Conservation (phyloP, 2,329 filamentous ascomycete genomes). For the Alternaria postmessia region DNA sequence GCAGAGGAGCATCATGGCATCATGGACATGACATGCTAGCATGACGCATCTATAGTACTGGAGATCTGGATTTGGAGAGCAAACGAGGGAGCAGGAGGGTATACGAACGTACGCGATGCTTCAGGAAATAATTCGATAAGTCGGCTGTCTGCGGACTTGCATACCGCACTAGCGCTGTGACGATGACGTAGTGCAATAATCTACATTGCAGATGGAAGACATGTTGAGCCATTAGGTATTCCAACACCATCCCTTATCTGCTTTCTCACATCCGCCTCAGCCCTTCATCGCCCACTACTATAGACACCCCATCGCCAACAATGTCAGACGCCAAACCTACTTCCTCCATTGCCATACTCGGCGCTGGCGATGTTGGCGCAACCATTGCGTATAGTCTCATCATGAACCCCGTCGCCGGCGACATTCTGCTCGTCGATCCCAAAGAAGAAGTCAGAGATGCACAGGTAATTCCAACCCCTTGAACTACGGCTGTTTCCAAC, state of each 20-base stretch:
- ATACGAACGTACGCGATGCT: too few relatives aligned
- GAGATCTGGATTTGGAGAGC: too few relatives aligned
- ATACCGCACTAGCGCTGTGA: conserved; percentile 9
- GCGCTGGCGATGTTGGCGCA: conserved; percentile 34
- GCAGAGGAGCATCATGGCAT: too few relatives aligned
- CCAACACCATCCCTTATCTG: background rate
- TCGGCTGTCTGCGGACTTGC: conserved; percentile 6
- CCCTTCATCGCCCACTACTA: too few relatives aligned
- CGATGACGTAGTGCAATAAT: conserved; percentile 20
- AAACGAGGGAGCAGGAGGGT: background rate
- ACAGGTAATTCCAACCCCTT: conserved; percentile 8
- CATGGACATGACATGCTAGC: background rate
- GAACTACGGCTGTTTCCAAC: too few relatives aligned
- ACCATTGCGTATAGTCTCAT: conserved; percentile 37
- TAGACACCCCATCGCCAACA: background rate
- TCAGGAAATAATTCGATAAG: background rate
- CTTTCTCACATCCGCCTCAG: background rate
- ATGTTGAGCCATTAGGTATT: background rate
- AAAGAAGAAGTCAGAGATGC: conserved; percentile 33
- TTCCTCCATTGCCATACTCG: conserved; percentile 32
- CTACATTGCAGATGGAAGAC: conserved; percentile 5
- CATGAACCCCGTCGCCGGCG: conserved; percentile 29
- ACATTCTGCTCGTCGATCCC: conserved; percentile 32
- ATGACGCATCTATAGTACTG: too few relatives aligned
- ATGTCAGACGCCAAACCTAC: conserved; percentile 29